These are phyloP conservation scores for Helianthus annuus DNA, from an alignment of 129 eudicot genomes.

Conservation along the genomic window HanXRQr2.0-SUNRISE NC_035442.2:159785621-159786120, in stretches of 20 bases:
- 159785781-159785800: too few species aligned
- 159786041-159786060: not conserved
- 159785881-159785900: too few species aligned
- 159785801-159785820: too few species aligned
- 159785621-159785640: not conserved
- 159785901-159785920: not conserved
- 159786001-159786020: not conserved
- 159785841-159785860: not conserved
- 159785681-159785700: not conserved
- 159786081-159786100: not conserved
- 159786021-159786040: not conserved
- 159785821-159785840: not conserved
- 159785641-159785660: not conserved
- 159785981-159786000: not conserved
- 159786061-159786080: too few species aligned
- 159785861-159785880: too few species aligned
- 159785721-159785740: not conserved
- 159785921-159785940: not conserved
- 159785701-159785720: not conserved
- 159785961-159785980: not conserved
- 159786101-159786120: not conserved
- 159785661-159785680: not conserved
- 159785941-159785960: not conserved
- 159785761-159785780: too few species aligned
- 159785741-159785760: too few species aligned